phyloP scores from a whole-genome alignment of 768 basidiomycete genomes.

The Tricholoma bakamatsutake region DNA sequence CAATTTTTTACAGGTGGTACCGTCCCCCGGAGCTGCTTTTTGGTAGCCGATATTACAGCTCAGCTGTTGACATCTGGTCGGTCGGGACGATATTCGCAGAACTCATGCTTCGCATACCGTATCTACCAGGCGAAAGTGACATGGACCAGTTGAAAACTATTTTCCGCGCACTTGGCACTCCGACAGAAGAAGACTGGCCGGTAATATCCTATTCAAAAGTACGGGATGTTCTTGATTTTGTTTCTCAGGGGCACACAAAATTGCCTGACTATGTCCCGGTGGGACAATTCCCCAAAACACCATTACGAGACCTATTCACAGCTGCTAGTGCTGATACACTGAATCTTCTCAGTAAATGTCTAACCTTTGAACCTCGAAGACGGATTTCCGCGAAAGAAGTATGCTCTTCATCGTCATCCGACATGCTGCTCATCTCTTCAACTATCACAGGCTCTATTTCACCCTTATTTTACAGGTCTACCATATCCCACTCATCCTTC shows the following conservation, averaged over 20 bases:
- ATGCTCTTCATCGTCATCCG: conserved; percentile 18
- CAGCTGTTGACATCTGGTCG: conserved; percentile 95
- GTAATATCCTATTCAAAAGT: conserved; percentile 36
- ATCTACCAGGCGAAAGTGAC: conserved; percentile 91
- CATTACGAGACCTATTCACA: conserved; percentile 82
- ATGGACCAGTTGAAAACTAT: conserved; percentile 96
- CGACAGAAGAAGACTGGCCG: conserved; percentile 97
- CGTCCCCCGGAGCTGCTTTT: conserved; percentile 94
- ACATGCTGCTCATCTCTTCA: conserved; percentile 1
- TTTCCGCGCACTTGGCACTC: conserved; percentile 92
- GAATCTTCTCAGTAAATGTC: conserved; percentile 72
- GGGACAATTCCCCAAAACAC: conserved; percentile 79
- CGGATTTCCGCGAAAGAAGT: conserved; percentile 80
- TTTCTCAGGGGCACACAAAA: conserved; percentile 73
- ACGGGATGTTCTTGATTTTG: not conserved
- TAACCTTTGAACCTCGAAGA: conserved; percentile 81
- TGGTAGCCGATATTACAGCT: conserved; percentile 85
- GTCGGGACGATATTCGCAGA: conserved; percentile 98
- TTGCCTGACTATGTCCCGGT: conserved; percentile 87
- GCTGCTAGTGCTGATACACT: conserved; percentile 84
- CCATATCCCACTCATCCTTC: conserved; percentile 87
- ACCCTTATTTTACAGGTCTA: conserved; percentile 82
- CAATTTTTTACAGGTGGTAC: conserved; percentile 72
- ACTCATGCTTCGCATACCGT: conserved; percentile 93
- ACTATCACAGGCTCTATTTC: conserved; percentile 62